Conservation (phyloP, 805 yeast genomes). For the Metschnikowia koreensis region DNA sequence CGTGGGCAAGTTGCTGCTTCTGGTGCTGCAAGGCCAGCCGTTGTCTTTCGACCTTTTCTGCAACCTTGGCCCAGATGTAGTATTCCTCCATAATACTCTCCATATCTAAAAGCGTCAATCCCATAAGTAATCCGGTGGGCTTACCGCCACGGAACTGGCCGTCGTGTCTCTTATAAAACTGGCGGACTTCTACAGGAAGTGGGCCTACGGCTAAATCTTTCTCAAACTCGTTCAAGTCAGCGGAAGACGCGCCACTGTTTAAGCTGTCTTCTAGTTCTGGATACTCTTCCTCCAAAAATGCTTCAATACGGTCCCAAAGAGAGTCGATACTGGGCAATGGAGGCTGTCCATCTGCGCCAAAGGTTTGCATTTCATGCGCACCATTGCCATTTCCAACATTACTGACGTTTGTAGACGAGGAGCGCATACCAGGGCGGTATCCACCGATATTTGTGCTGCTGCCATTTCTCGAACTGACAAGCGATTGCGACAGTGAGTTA, state of each 20-base stretch:
- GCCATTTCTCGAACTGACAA: slow-evolving; percentile 22
- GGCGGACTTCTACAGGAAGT: slow-evolving; percentile 45
- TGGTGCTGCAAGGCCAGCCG: slow-evolving; percentile 30
- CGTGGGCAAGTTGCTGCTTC: slow-evolving; percentile 19
- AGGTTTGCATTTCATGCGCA: slow-evolving; percentile 17
- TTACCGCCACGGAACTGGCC: slow-evolving; percentile 47
- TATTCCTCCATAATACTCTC: slow-evolving; percentile 44
- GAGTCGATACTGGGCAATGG: slow-evolving; percentile 35
- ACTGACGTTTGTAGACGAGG: slow-evolving; percentile 38
- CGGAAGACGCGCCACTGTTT: slow-evolving; percentile 44
- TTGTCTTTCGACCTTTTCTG: slow-evolving; percentile 39
- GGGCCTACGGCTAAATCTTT: slow-evolving; percentile 43
- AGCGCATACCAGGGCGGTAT: slow-evolving; percentile 44
- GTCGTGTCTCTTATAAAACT: slow-evolving; percentile 45
- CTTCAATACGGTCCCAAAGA: slow-evolving; percentile 43
- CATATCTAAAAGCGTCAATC: slow-evolving; percentile 41
- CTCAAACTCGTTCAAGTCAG: slow-evolving; percentile 47
- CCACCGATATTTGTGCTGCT: slow-evolving; percentile 25
- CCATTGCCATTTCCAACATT: slow-evolving; percentile 3
- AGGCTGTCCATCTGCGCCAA: slow-evolving; percentile 18
- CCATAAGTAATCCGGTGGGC: slow-evolving; percentile 46
- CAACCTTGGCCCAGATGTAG: slow-evolving; percentile 42
- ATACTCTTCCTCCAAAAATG: slow-evolving; percentile 45
- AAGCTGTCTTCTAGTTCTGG: slow-evolving; percentile 45
- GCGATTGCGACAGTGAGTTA: slow-evolving; percentile 30